Conservation (phyloP, 139 green algal species). For the Pycnococcus provasolii region DNA sequence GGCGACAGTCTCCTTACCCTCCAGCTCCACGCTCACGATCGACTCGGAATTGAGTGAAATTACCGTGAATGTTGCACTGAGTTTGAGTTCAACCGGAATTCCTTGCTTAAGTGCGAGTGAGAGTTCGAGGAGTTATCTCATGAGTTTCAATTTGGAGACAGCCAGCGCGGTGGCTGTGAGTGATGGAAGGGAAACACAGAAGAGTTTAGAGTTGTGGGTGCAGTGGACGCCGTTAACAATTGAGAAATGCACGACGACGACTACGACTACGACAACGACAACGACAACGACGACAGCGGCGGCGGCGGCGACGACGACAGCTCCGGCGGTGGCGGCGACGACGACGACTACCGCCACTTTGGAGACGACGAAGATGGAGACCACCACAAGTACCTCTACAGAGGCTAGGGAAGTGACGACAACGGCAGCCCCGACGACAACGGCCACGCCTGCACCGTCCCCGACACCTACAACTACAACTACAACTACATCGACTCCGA, state of each 20-base stretch:
- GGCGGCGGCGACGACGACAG: neutral
- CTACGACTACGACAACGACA: neutral
- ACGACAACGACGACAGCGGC: neutral
- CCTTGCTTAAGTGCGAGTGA: too few species aligned
- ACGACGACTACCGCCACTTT: neutral
- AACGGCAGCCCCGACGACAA: neutral
- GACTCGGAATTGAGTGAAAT: too few species aligned
- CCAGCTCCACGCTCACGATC: too few species aligned
- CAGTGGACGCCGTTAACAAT: too few species aligned
- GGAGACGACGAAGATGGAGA: neutral
- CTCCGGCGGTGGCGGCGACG: neutral
- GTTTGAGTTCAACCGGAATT: too few species aligned
- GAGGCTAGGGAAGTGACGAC: neutral
- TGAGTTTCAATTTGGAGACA: too few species aligned
- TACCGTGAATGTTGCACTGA: too few species aligned
- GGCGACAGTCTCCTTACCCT: too few species aligned
- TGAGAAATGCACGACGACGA: neutral
- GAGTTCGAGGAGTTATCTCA: too few species aligned
- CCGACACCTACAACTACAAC: neutral
- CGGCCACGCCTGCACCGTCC: neutral
- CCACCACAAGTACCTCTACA: neutral
- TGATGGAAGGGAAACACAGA: too few species aligned
- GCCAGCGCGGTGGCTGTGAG: too few species aligned
- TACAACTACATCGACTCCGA: neutral
- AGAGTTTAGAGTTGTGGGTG: too few species aligned